Base-by-base conservation (phyloP, 2,329 filamentous ascomycete genomes). In the Phoma sp. region DNA sequence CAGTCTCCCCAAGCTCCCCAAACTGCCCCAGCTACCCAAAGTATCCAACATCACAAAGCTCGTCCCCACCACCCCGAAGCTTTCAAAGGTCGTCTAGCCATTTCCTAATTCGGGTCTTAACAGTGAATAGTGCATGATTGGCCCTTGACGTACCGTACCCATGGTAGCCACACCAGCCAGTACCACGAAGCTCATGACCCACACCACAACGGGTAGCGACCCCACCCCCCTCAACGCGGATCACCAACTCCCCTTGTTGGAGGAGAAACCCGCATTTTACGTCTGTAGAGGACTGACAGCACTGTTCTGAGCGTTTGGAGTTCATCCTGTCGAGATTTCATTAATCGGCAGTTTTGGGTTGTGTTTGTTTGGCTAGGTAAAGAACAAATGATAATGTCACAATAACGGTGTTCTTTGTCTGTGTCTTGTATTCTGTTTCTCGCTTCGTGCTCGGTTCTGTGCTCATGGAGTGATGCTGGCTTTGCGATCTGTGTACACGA, bases 121-220 rank as follows among this genome's bases (percentile, higher is more conserved):
- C 55, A 57, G 55, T 57, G 55, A 57, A 57, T 57, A 57, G 55
- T 57, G 55, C 55, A 53, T 57, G 50, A 57, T 45, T 50, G 45
- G 45, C 32, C 32, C 9, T 17, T 31, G 17, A 17, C 17, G 17
- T 17, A 33, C 49, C 29, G 21, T 48, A 51, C 27, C 25, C 19
- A 33, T 29, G 43, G 36, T 38, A 37, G 27, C 33, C 32, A 51
- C 51, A 32, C 36, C 43, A 37, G 54, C 36, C 43, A 37, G 54
- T 45, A 52, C 49, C 44, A 57, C 49, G 55, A 57, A 49, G 24
- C 19, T 57, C 33, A 57, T 44, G 54, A 57, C 32, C 55, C 38
- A 17, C 32, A 35, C 32, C 32, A 17, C 32, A 35, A 31, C n/a
- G 17, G 32, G 32, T 35, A 35, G 15, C 32, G 32, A 35, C 6